Evolutionary conservation across 2,329 filamentous ascomycete species (phyloP).

Genomic region (Aspergillus chevalieri): DNA sequence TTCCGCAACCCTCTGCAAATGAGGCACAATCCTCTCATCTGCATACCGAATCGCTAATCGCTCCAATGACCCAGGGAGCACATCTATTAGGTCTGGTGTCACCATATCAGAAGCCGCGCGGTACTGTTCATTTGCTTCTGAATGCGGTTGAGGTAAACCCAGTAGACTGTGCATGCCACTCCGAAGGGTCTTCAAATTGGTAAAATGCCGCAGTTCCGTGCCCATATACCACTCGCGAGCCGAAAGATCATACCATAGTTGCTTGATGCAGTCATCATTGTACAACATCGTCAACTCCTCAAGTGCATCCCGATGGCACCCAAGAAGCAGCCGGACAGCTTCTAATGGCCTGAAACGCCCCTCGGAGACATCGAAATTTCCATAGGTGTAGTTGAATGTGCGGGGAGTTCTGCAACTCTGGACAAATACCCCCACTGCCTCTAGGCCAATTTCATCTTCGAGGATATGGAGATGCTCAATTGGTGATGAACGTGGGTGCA

Average conservation of each 20-base stretch:
- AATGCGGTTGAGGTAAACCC: not conserved
- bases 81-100: not conserved
- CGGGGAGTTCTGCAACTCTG: not conserved
- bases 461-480: not conserved
- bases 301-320: not conserved
- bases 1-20: not conserved
- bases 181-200: not conserved
- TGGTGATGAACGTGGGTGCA: not conserved
- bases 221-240: not conserved
- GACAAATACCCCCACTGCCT: not conserved
- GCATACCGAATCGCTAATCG: not conserved
- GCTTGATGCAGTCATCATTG: not conserved
- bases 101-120: not conserved
- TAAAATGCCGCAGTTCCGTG: not conserved
- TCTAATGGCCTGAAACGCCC: not conserved
- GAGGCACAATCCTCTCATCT: not conserved
- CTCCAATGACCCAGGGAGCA: not conserved
- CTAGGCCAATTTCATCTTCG: not conserved
- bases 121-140: not conserved
- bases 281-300: not conserved
- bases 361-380: not conserved
- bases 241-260: not conserved
- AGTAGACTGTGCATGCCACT: not conserved
- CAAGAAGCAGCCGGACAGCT: not conserved
- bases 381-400: not conserved